Percentiles rank a stretch among this genome's conserved stretches.
Evolutionary conservation across 176 grass and related monocot species (phyloP).

Genomic region (Lolium perenne): DNA sequence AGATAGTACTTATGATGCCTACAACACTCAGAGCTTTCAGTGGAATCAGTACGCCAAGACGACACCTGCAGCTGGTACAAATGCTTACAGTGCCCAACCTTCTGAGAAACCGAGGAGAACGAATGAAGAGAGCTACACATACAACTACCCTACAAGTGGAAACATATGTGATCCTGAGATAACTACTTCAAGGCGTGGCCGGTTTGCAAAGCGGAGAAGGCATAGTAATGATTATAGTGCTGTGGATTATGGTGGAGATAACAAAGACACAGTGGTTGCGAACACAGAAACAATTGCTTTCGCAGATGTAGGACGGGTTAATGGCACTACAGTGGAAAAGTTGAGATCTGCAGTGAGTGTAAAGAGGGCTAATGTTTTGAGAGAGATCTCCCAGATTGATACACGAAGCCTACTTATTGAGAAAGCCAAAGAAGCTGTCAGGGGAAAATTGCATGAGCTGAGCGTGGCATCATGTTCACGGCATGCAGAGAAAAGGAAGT

Average conservation of each 20-base stretch:
- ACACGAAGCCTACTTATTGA: constrained; percentile 64
- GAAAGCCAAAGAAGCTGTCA: constrained; percentile 60
- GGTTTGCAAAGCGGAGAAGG: constrained; percentile 59
- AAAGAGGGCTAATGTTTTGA: constrained; percentile 62
- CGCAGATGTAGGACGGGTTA: constrained; percentile 45
- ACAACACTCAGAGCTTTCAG: constrained; percentile 62
- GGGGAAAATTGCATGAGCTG: constrained; percentile 62
- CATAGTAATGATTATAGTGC: constrained; percentile 47
- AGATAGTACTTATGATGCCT: constrained; percentile 65
- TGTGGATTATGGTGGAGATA: constrained; percentile 49
- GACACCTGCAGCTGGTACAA: constrained; percentile 47
- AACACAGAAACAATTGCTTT: constrained; percentile 47
- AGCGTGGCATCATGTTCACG: constrained; percentile 44
- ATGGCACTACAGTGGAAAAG: constrained; percentile 55
- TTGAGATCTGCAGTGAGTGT: constrained; percentile 54
- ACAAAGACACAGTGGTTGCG: constrained; percentile 48
- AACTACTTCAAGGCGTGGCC: constrained; percentile 49
- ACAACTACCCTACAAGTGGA: constrained; percentile 53
- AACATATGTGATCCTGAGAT: constrained; percentile 47
- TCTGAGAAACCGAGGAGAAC: constrained; percentile 50
- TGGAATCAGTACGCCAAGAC: constrained; percentile 63
- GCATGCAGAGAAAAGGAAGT: constrained; percentile 48
- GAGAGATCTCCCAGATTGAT: constrained; percentile 70
- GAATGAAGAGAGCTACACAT: constrained; percentile 51
- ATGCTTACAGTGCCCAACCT: constrained; percentile 43